These are phyloP conservation scores for Candida smagusa DNA, from an alignment of 1,139 yeast genomes.

Conservation along the genomic window DNA sequence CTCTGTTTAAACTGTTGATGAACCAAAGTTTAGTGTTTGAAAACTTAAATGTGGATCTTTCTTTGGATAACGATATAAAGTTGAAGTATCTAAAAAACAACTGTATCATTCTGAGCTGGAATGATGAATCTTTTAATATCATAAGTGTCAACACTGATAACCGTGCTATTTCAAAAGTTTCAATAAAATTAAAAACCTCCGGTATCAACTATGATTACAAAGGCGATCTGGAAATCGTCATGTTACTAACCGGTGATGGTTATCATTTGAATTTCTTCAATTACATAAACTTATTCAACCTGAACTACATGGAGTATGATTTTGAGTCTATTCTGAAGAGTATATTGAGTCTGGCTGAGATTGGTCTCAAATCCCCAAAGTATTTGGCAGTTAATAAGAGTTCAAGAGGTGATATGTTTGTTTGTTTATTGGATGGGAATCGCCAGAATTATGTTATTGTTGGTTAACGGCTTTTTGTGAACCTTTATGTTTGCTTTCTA, in stretches of 20 bases:
- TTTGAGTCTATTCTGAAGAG: constrained; percentile 8
- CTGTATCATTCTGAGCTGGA: constrained; percentile 8
- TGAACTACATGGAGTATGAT: constrained; percentile 4
- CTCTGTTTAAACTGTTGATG: constrained; percentile 14
- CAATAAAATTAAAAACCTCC: constrained; percentile 3
- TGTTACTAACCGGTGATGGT: constrained; percentile 9
- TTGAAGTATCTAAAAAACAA: constrained; percentile 4
- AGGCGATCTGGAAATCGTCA: constrained; percentile 10
- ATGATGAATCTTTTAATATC: constrained; percentile 2
- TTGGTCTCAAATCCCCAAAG: constrained; percentile 16
- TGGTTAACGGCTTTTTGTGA: not conserved
- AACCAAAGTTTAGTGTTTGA: constrained; percentile 9
- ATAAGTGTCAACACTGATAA: constrained; percentile 2
- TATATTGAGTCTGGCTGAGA: constrained; percentile 5
- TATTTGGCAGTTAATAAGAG: constrained; percentile 25
- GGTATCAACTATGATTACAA: constrained; percentile 14
- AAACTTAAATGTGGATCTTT: constrained; percentile 3
- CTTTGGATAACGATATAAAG: constrained; percentile 3
- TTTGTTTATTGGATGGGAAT: constrained; percentile 40
- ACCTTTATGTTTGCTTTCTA: no score
- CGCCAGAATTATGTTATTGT: constrained; percentile 38
- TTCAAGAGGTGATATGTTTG: constrained; percentile 19
- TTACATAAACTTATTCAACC: constrained; percentile 7
- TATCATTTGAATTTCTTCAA: constrained; percentile 10
- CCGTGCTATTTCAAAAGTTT: constrained; percentile 1